Evolutionary conservation across 352 stramenopile genomes (phyloP), one percentile per base, ranked within the genome.

Genomic region (Pythium apleroticum): DNA sequence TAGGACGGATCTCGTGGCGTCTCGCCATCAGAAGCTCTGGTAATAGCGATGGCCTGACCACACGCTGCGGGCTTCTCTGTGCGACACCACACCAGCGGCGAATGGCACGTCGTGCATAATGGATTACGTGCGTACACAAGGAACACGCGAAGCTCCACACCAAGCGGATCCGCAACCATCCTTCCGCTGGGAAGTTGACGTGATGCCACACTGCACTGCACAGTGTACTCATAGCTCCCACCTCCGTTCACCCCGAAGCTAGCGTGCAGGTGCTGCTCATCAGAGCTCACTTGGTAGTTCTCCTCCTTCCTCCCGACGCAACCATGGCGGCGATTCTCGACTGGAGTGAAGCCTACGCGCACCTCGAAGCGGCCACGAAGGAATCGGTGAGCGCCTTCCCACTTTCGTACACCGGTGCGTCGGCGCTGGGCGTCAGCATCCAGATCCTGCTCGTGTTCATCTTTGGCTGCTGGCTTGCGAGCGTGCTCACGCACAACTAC

Each of bases 401-500:
- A 25, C 69, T 89, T 10, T 72, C 73, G 12, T 87, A 87, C 27
- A 60, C 69, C 20, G 53, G 54, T 7, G 76, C 71, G 4, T 69
- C 63, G 43, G 76, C 78, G 20, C 57, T 90, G 10, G 80, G 67
- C 10, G 62, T 84, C 49, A 65, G 66, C 22, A 57, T 90, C 27
- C 81, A 89, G 55, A 46, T 85, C 27, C 53, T 88, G 48, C 45
- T 82, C 10, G 65, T 68, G 43, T 41, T 83, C 20, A 68, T 81
- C 50, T 72, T 80, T 20, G 28, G 76, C 60, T 86, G 74, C 68
- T 90, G 79, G 80, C 20, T 89, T 28, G 78, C 74, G 12, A 90
- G 81, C 64, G 73, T 88, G 52, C 28, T 86, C 52, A 96, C 89
- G 17, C 68, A 72, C 65, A 98, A 98, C 67, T 92, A 94, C 68